Evolutionary conservation across 768 basidiomycete genomes (phyloP).

Genomic region (Dentipellis sp.): DNA sequence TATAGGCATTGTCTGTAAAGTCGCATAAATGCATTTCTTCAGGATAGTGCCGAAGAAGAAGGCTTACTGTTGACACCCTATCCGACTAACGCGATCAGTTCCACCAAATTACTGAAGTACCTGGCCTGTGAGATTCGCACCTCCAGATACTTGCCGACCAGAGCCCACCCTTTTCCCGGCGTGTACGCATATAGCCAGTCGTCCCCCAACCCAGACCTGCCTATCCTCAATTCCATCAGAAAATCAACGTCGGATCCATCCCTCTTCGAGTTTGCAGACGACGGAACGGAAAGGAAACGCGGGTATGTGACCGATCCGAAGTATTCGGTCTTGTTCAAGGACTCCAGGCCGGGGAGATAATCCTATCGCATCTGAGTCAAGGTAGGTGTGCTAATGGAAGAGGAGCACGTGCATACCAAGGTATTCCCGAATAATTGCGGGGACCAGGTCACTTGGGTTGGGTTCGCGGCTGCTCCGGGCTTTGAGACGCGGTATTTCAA

Average conservation of each 20-base stretch:
- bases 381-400: background rate
- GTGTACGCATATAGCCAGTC: slow-evolving; percentile 29
- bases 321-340: slow-evolving; percentile 20
- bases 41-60: background rate
- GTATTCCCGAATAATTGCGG: slow-evolving; percentile 20
- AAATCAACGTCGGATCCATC: slow-evolving; percentile 17
- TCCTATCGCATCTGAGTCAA: slow-evolving; percentile 13
- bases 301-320: slow-evolving; percentile 31
- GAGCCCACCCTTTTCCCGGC: slow-evolving; percentile 20
- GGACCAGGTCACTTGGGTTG: slow-evolving; percentile 17
- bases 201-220: slow-evolving; percentile 27
- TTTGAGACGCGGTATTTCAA: slow-evolving; percentile 25
- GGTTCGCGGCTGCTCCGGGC: slow-evolving; percentile 22
- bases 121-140: slow-evolving; percentile 12
- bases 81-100: no score
- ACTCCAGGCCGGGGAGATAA: slow-evolving; percentile 25
- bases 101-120: background rate
- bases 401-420: slow-evolving; percentile 7
- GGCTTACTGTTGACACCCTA: slow-evolving; percentile 27
- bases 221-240: slow-evolving; percentile 26
- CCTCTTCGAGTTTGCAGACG: slow-evolving; percentile 1
- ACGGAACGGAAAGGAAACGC: slow-evolving; percentile 17
- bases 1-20: slow-evolving; percentile 26
- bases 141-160: slow-evolving; percentile 26
- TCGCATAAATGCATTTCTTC: background rate